phyloP scores from a whole-genome alignment of 805 yeast genomes.

The Yamadazyma akitaensis region DNA sequence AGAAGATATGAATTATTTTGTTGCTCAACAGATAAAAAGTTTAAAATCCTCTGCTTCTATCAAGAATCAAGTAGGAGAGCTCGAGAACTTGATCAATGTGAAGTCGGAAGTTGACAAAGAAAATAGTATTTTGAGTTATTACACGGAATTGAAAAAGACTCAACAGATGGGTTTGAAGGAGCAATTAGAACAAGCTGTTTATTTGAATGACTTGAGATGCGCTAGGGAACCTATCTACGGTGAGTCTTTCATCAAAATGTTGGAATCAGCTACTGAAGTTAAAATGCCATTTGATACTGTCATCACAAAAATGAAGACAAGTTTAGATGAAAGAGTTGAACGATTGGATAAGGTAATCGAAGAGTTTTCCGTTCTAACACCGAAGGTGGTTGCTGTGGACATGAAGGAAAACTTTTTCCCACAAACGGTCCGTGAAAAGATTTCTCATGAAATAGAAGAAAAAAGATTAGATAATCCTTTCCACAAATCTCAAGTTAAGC shows the following conservation, averaged over 20 bases:
- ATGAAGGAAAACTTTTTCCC: constrained; percentile 54
- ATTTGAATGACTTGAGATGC: constrained; percentile 66
- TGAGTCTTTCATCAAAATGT: constrained; percentile 44
- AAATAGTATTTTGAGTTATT: constrained; percentile 52
- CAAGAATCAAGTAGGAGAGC: constrained; percentile 38
- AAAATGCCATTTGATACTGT: constrained; percentile 13
- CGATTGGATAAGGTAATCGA: constrained; percentile 54
- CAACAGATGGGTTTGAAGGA: constrained; percentile 53
- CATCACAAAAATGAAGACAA: constrained; percentile 19
- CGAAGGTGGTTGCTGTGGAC: constrained; percentile 76
- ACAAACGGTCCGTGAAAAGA: constrained; percentile 28
- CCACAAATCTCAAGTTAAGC: constrained; percentile 79
- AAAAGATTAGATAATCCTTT: constrained; percentile 52
- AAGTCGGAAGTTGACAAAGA: constrained; percentile 16
- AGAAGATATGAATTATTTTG: constrained; percentile 45
- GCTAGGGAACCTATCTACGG: constrained; percentile 68
- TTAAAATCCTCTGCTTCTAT: constrained; percentile 50
- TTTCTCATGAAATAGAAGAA: constrained; percentile 26
- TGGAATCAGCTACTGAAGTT: constrained; percentile 21
- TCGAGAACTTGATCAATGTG: constrained; percentile 35
- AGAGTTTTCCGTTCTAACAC: constrained; percentile 83
- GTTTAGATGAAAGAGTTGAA: constrained; percentile 26
- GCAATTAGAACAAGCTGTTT: constrained; percentile 51
- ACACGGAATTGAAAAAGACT: constrained; percentile 50
- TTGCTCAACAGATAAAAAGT: constrained; percentile 39